Evolutionary conservation across 305 asterid species (phyloP).

Genomic region (Fraxinus ornus): DNA sequence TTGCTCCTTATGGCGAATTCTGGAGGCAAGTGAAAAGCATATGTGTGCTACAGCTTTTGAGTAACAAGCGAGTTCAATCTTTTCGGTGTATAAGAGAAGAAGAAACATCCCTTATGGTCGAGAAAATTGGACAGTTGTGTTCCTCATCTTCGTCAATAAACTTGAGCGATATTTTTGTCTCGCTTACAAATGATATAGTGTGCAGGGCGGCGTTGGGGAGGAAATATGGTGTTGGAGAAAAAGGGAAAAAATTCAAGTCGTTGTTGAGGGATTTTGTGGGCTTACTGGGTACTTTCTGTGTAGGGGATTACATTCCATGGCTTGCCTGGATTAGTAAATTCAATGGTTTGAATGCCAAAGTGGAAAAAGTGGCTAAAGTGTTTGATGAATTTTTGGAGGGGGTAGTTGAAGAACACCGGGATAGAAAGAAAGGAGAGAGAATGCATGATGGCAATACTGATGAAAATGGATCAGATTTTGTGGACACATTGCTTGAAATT

Average conservation of each 20-base stretch:
- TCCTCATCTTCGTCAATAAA: slow-evolving; percentile 18
- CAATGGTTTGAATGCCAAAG: slow-evolving; percentile 20
- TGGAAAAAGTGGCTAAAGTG: slow-evolving; percentile 8
- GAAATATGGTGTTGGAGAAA: slow-evolving; percentile 6
- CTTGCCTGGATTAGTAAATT: slow-evolving; percentile 22
- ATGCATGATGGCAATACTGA: background rate
- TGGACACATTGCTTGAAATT: slow-evolving; percentile 20
- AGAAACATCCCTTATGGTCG: slow-evolving; percentile 34
- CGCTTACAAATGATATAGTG: slow-evolving; percentile 18
- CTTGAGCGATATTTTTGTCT: slow-evolving; percentile 23
- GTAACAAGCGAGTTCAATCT: slow-evolving; percentile 49
- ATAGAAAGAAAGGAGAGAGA: background rate
- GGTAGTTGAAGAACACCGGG: slow-evolving; percentile 15
- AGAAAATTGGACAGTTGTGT: slow-evolving; percentile 10
- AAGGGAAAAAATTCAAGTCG: background rate
- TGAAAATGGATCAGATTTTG: background rate
- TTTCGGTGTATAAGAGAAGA: slow-evolving; percentile 38
- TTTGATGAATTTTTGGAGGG: slow-evolving; percentile 15
- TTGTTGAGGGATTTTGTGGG: background rate
- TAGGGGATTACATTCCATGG: slow-evolving; percentile 30
- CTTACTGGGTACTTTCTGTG: slow-evolving; percentile 2
- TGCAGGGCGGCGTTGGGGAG: slow-evolving; percentile 40
- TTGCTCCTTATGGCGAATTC: slow-evolving; percentile 50
- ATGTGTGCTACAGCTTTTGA: slow-evolving; percentile 49
- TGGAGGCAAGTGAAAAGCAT: slow-evolving; percentile 54